These are phyloP conservation scores for Melastoma candidum DNA, from an alignment of 441 rosid species.

Conservation along the genomic window DNA sequence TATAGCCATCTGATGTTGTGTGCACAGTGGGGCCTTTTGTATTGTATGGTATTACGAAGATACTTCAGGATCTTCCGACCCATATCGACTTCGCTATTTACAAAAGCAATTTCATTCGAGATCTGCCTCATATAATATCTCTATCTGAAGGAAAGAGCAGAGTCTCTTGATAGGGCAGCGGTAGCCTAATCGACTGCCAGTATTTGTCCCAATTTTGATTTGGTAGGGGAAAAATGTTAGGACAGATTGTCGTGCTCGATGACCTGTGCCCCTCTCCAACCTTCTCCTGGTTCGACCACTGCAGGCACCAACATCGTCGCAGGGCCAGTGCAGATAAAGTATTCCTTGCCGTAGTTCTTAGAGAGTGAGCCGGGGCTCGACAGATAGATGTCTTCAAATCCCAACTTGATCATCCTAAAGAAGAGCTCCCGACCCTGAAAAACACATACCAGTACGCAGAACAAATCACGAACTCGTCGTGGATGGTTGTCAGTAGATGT, in stretches of 20 bases:
- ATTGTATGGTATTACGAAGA: too few species aligned
- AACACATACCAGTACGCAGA: not conserved
- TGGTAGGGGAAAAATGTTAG: too few species aligned
- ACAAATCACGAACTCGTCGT: conserved; percentile 1
- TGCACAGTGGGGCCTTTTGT: too few species aligned
- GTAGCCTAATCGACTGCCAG: too few species aligned
- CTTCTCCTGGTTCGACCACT: conserved; percentile 47
- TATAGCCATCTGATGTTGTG: too few species aligned
- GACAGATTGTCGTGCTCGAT: conserved; percentile 88
- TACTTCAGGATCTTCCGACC: too few species aligned
- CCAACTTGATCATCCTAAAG: conserved; percentile 72
- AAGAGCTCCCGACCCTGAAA: conserved; percentile 70
- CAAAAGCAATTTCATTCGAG: too few species aligned
- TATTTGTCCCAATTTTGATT: too few species aligned
- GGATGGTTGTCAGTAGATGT: not conserved
- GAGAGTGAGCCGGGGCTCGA: conserved; percentile 60
- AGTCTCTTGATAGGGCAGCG: too few species aligned
- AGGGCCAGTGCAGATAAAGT: conserved; percentile 80
- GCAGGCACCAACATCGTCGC: conserved; percentile 67
- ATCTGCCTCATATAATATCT: too few species aligned
- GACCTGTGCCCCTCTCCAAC: conserved; percentile 84
- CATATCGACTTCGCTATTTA: too few species aligned
- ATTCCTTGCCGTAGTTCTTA: conserved; percentile 56
- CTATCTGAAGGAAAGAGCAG: too few species aligned
- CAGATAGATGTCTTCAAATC: conserved; percentile 68